These are phyloP conservation scores for Pseudoneurospora amorphoporcata DNA, from an alignment of 495 filamentous ascomycete genomes.

Conservation along the genomic window DNA sequence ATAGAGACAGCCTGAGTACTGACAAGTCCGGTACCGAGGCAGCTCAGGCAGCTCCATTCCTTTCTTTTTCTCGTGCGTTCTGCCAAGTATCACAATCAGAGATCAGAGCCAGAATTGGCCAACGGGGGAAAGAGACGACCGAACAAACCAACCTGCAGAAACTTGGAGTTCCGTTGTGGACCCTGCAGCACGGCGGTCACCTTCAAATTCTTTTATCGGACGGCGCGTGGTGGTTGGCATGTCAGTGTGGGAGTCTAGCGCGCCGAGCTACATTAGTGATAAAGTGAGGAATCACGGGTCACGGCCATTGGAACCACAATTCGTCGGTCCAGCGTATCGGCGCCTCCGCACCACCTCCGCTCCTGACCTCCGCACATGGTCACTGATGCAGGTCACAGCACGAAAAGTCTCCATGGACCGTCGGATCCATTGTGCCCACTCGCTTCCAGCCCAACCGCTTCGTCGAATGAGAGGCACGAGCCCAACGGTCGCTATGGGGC, in stretches of 20 bases:
- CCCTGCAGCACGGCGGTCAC: slow-evolving; percentile 16
- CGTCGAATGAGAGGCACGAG: slow-evolving; percentile 20
- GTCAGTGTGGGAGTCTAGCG: slow-evolving; percentile 5
- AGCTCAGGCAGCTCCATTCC: background rate
- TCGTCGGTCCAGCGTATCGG: background rate
- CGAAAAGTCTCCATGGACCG: background rate
- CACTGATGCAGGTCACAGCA: slow-evolving; percentile 9
- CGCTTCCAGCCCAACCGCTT: slow-evolving; percentile 9
- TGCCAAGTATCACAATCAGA: background rate
- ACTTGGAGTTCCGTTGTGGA: background rate
- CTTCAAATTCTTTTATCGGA: slow-evolving; percentile 7
- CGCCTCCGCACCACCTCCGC: slow-evolving; percentile 1
- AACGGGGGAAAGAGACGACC: background rate
- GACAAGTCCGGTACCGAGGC: background rate
- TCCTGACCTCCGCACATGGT: slow-evolving; percentile 5
- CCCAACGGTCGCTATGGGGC: slow-evolving; percentile 10
- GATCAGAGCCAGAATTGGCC: background rate
- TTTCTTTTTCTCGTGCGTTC: background rate
- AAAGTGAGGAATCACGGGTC: background rate
- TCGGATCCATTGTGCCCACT: slow-evolving; percentile 7
- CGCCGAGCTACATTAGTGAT: slow-evolving; percentile 8
- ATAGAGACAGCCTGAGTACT: background rate
- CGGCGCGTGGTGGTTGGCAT: slow-evolving; percentile 16
- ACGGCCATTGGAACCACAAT: slow-evolving; percentile 1
- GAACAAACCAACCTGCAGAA: background rate